A percentile compares a stretch with the other conserved stretches of the same genome.
Conservation (phyloP, 805 yeast genomes). For the Wickerhamomyces bisporus region DNA sequence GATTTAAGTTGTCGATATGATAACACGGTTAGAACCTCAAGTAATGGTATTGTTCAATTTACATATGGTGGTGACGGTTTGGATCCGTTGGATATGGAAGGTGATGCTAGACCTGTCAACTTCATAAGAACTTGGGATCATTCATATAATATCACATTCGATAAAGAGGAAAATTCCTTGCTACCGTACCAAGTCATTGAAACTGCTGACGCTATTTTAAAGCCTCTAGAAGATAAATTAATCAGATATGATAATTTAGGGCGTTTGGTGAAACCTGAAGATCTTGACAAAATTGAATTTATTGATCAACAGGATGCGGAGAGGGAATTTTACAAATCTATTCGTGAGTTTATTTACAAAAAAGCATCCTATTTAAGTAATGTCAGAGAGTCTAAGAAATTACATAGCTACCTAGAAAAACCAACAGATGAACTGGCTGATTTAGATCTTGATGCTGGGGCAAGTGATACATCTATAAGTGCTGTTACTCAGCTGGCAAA, state of each 20-base stretch:
- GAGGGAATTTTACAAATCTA: slow-evolving; percentile 73
- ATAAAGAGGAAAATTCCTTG: slow-evolving; percentile 47
- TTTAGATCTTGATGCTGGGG: slow-evolving; percentile 33
- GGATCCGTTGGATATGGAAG: slow-evolving; percentile 99
- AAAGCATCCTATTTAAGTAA: slow-evolving; percentile 55
- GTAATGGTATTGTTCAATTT: slow-evolving; percentile 95
- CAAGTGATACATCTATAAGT: slow-evolving; percentile 31
- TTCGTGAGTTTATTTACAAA: slow-evolving; percentile 54
- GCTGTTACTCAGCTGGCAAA: slow-evolving; percentile 63
- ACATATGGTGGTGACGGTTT: slow-evolving; percentile 98
- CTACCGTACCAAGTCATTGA: slow-evolving; percentile 65
- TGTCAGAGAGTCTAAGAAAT: slow-evolving; percentile 49
- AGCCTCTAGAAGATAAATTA: slow-evolving; percentile 55
- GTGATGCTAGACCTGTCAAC: slow-evolving; percentile 95
- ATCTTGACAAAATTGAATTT: slow-evolving; percentile 47
- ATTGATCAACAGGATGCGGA: slow-evolving; percentile 88
- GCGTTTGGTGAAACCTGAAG: slow-evolving; percentile 37
- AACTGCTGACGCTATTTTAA: slow-evolving; percentile 48
- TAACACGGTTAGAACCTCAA: slow-evolving; percentile 88
- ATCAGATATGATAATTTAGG: slow-evolving; percentile 75
- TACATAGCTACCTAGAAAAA: slow-evolving; percentile 39
- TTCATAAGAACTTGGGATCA: slow-evolving; percentile 95
- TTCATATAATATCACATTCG: slow-evolving; percentile 67
- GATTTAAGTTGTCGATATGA: slow-evolving; percentile 93
- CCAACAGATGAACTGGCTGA: slow-evolving; percentile 41